These are phyloP conservation scores for Lepiota subincarnata DNA, from an alignment of 768 basidiomycete genomes.

Conservation along the genomic window DNA sequence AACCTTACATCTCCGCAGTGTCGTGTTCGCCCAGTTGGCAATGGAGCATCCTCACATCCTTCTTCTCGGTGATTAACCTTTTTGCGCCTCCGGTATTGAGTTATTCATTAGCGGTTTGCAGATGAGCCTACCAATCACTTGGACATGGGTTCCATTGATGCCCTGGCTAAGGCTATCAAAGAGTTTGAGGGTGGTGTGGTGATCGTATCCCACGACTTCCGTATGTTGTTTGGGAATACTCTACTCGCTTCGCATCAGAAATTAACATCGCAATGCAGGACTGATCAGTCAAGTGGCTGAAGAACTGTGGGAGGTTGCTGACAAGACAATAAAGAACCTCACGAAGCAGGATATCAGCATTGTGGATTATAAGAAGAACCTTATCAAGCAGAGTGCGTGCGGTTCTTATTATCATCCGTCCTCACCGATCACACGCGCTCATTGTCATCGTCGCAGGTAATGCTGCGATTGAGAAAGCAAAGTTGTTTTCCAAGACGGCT, in stretches of 20 bases:
- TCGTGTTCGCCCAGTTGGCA: slow-evolving; percentile 93
- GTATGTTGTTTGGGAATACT: slow-evolving; percentile 42
- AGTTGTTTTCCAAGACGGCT: slow-evolving; percentile 84
- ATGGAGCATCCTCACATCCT: slow-evolving; percentile 98
- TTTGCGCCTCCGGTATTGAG: background rate
- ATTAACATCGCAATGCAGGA: background rate
- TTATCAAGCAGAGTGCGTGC: slow-evolving; percentile 72
- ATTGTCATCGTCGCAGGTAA: slow-evolving; percentile 44
- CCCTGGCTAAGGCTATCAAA: slow-evolving; percentile 92
- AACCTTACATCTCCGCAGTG: slow-evolving; percentile 36
- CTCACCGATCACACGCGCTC: slow-evolving; percentile 7
- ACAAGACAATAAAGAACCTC: slow-evolving; percentile 89
- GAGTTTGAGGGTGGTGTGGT: slow-evolving; percentile 97
- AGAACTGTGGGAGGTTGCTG: slow-evolving; percentile 98
- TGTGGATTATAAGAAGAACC: slow-evolving; percentile 86
- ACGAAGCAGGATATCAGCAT: slow-evolving; percentile 90
- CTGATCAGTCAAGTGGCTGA: slow-evolving; percentile 78
- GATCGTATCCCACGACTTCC: slow-evolving; percentile 99
- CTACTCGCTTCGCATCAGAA: background rate
- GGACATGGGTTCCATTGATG: slow-evolving; percentile 98
- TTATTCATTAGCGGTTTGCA: slow-evolving; percentile 20
- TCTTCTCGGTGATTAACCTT: slow-evolving; percentile 56
- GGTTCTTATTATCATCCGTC: slow-evolving; percentile 1
- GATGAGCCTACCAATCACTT: slow-evolving; percentile 97
- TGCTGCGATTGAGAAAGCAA: slow-evolving; percentile 88